These are phyloP conservation scores for Spatholobus suberectus DNA, from an alignment of 306 rosid species.

Conservation along the genomic window DNA sequence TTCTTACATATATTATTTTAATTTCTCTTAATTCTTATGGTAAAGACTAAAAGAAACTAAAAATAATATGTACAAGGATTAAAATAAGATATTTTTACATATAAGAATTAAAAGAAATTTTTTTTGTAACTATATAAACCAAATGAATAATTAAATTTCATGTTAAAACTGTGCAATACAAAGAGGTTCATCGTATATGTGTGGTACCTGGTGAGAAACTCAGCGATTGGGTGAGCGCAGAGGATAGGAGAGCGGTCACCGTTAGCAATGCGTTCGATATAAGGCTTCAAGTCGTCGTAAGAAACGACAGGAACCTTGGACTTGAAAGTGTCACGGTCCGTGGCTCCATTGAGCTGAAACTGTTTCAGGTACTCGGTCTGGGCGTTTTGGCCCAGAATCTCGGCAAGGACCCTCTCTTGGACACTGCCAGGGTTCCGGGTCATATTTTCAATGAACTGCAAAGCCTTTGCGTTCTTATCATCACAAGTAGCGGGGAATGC, in stretches of 20 bases:
- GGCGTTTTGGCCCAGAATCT: slow-evolving; percentile 69
- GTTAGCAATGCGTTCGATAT: slow-evolving; percentile 81
- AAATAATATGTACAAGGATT: too few species aligned
- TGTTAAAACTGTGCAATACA: too few species aligned
- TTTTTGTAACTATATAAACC: too few species aligned
- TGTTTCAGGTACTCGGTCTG: slow-evolving; percentile 71
- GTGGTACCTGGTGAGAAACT: slow-evolving; percentile 82
- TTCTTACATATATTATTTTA: too few species aligned
- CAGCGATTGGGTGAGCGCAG: slow-evolving; percentile 74
- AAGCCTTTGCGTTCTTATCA: slow-evolving; percentile 63
- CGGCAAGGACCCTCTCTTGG: slow-evolving; percentile 59
- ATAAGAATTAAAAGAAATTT: too few species aligned
- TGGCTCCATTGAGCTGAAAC: slow-evolving; percentile 65
- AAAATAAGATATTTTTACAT: too few species aligned
- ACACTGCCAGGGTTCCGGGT: slow-evolving; percentile 57
- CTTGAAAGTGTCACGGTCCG: slow-evolving; percentile 69
- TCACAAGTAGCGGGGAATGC: slow-evolving; percentile 46
- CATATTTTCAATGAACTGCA: slow-evolving; percentile 69
- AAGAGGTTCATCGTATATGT: background rate
- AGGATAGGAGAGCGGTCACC: slow-evolving; percentile 86
- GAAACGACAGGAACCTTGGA: slow-evolving; percentile 70
- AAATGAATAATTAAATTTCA: too few species aligned
- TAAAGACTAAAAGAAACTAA: too few species aligned
- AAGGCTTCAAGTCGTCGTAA: slow-evolving; percentile 72
- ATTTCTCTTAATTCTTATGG: too few species aligned